Percentiles rank a stretch among this genome's conserved stretches.
phyloP scores from a whole-genome alignment of 164 flowering plant genomes.

The Taxillus chinensis region DNA sequence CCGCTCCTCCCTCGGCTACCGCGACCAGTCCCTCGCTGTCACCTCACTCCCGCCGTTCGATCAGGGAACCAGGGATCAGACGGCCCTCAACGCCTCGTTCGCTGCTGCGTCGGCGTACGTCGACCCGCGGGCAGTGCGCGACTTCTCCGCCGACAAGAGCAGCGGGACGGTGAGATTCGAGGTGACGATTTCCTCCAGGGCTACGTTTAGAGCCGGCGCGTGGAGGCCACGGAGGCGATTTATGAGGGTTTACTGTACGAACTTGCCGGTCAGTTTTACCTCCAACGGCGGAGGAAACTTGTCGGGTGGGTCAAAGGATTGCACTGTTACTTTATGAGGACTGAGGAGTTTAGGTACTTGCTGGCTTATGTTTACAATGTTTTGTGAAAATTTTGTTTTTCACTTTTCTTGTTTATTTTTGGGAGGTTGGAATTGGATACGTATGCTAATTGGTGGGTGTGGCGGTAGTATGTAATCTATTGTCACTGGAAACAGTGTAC shows the following conservation, averaged over 20 bases:
- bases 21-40: neutral
- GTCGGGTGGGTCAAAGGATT: neutral
- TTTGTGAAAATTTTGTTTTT: no score
- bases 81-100: neutral
- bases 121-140: neutral
- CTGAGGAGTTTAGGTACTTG: neutral
- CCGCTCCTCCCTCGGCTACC: neutral
- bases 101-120: neutral
- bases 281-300: neutral
- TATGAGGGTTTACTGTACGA: neutral
- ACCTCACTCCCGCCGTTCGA: neutral
- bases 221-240: neutral
- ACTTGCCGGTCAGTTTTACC: neutral
- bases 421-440: no score
- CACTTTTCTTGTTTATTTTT: no score
- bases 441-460: no score
- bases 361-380: no score
- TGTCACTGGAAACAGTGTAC: no score
- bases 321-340: neutral
- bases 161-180: neutral
- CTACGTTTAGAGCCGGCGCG: neutral
- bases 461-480: no score
- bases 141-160: neutral
- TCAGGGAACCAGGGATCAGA: constrained; percentile 1
- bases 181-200: neutral